Evolutionary conservation across 371 early-diverging fungal genomes (phyloP).

Genomic region (Umbelopsis sp.): DNA sequence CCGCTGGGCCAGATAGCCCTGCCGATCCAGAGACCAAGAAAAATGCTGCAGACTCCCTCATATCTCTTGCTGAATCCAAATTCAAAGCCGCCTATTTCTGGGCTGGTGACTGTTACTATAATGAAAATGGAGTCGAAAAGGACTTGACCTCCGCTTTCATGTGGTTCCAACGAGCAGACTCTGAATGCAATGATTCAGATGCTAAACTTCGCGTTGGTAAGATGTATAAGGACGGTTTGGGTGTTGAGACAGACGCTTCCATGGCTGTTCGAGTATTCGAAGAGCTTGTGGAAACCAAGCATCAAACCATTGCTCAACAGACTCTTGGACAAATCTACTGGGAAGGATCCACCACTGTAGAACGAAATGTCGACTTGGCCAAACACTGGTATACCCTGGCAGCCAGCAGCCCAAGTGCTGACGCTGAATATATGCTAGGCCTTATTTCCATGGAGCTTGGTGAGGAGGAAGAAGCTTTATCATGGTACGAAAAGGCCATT

Average conservation of each 20-base stretch:
- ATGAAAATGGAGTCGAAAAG: slow-evolving; percentile 41
- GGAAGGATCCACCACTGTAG: neutral
- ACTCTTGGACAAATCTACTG: slow-evolving; percentile 15
- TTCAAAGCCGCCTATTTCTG: slow-evolving; percentile 23
- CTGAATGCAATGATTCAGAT: slow-evolving; percentile 35
- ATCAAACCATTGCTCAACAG: slow-evolving; percentile 2
- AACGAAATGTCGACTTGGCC: neutral
- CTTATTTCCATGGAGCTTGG: slow-evolving; percentile 38
- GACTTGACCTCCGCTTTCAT: slow-evolving; percentile 33
- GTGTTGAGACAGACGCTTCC: slow-evolving; percentile 24
- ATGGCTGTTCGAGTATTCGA: slow-evolving; percentile 23
- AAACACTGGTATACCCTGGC: slow-evolving; percentile 32
- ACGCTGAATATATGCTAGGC: slow-evolving; percentile 37
- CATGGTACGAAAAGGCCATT: slow-evolving; percentile 40
- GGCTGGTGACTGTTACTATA: slow-evolving; percentile 40
- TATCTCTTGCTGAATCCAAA: slow-evolving; percentile 31
- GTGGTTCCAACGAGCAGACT: slow-evolving; percentile 43
- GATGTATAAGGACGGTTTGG: slow-evolving; percentile 40
- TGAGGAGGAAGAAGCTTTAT: slow-evolving; percentile 34
- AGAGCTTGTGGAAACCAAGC: neutral
- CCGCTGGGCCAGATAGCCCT: slow-evolving; percentile 24
- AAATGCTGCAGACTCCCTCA: neutral
- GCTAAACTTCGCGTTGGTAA: slow-evolving; percentile 34
- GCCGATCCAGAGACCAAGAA: slow-evolving; percentile 21
- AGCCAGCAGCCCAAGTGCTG: slow-evolving; percentile 27